These are phyloP conservation scores for Candida namnaoensis DNA, from an alignment of 805 yeast species.

Conservation along the genomic window DNA sequence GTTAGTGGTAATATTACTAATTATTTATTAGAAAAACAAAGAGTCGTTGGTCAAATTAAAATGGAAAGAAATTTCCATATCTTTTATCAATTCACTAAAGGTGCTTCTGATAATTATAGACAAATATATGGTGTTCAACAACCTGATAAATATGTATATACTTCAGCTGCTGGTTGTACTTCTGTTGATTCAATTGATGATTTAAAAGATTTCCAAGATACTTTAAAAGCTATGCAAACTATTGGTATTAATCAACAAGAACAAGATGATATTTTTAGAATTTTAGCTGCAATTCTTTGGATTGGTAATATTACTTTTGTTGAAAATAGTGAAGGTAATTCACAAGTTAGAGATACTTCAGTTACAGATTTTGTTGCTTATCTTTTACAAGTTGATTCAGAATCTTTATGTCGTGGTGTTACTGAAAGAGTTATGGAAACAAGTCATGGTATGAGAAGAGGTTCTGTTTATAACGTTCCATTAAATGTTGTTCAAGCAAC, in stretches of 20 bases:
- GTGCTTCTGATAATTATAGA: conserved; percentile 78
- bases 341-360: conserved; percentile 72
- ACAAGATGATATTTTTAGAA: conserved; percentile 83
- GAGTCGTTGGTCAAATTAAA: conserved; percentile 92
- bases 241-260: conserved; percentile 79
- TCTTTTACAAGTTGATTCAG: conserved; percentile 70
- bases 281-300: conserved; percentile 85
- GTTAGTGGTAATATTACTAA: conserved; percentile 94
- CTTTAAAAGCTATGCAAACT: conserved; percentile 76
- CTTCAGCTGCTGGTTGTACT: conserved; percentile 80
- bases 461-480: conserved; percentile 92
- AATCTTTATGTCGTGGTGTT: conserved; percentile 55
- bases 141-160: conserved; percentile 89
- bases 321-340: conserved; percentile 83
- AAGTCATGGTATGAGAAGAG: conserved; percentile 80
- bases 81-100: conserved; percentile 91
- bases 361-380: conserved; percentile 96
- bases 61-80: conserved; percentile 96
- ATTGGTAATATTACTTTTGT: conserved; percentile 83
- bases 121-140: conserved; percentile 83
- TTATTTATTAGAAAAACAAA: conserved; percentile 85
- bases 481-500: conserved; percentile 86
- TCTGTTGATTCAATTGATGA: conserved; percentile 86
- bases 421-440: conserved; percentile 85
- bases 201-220: conserved; percentile 66